Evolutionary conservation across 192 early-diverging fungal genomes (phyloP).

Genomic region (Coemansia interrupta): DNA sequence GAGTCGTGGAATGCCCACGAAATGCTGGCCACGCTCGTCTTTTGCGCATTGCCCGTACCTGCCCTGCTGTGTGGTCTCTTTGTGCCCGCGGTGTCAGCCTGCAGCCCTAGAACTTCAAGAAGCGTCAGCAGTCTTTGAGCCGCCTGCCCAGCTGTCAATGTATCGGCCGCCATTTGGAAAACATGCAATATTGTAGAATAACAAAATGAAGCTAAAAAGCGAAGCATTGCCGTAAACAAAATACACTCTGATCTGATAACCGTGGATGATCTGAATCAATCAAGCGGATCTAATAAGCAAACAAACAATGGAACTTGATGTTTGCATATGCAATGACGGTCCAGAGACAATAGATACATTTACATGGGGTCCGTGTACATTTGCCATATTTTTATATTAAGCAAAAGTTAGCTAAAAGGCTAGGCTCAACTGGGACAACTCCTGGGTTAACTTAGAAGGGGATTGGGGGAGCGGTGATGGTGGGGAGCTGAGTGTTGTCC

Average conservation of each 20-base stretch:
- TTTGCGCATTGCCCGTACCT: neutral
- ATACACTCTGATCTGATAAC: too few species aligned
- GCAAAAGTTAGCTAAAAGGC: neutral
- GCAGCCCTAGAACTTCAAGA: constrained; percentile 14
- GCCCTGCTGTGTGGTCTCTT: neutral
- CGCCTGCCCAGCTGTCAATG: constrained; percentile 25
- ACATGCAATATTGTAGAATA: neutral
- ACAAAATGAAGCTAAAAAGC: too few species aligned
- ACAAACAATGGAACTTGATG: too few species aligned
- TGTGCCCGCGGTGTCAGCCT: neutral
- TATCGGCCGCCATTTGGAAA: constrained; percentile 13
- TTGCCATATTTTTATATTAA: neutral
- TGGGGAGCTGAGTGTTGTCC: constrained; percentile 5
- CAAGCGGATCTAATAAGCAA: too few species aligned
- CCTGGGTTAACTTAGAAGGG: neutral
- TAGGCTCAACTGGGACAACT: neutral
- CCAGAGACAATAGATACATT: neutral
- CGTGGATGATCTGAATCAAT: too few species aligned
- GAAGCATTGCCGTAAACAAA: too few species aligned
- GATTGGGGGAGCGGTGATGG: constrained; percentile 9
- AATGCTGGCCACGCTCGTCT: constrained; percentile 30
- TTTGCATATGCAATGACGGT: too few species aligned
- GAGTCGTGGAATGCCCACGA: constrained; percentile 49
- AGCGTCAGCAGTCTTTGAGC: constrained; percentile 34
- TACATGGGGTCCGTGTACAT: too few species aligned